Base-by-base conservation (phyloP, 306 rosid species). In the Boehmeria nivea region DNA sequence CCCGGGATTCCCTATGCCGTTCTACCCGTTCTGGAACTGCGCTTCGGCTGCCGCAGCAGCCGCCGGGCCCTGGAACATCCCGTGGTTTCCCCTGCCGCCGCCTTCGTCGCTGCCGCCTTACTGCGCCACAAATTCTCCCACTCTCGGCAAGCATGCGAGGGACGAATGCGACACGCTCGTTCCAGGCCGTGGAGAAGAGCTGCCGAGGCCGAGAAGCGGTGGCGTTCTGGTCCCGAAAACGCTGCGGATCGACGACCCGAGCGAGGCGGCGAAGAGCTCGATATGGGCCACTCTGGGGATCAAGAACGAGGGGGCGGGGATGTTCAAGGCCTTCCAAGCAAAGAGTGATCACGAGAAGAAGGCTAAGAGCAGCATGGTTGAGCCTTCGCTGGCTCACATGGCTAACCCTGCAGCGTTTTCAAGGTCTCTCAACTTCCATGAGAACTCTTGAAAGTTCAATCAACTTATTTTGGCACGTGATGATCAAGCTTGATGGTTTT, bases 391-490 rank as follows among this genome's bases (percentile, higher is more conserved):
- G 0, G 78, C 69, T 26, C 64, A 81, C 75, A 65, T 51, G 65
- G 95, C 97, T 24, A 89, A 89, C 76, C 97, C 97, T 45, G 95
- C 97, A 69, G 97, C 97, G 19, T 59, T 89, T 69, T 81, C 94
- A 26, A 86, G 97, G 78, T 85, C 95, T 51, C 71, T 81, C 53
- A 77, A 73, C 38, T 89, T 89, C 45, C 91, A 77, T 23, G 97
- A 89, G 67, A 80, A 48, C 51, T 72, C 85, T 1, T 89, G 68
- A 85, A 58, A 44, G 50, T 25, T 23, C 25, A 44, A 8, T n/a
- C n/a, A 15, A 11, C 40, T 55, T 57, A 55, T 38, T 72, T 69
- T 54, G 11, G 48, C 57, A 37, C 59, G 42, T 76, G 21, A 52
- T 62, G 71, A 73, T 34, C 77, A 59, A 17, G 23, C 59, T 53